These are phyloP conservation scores for Tetrapisispora iriomotensis DNA, from an alignment of 805 yeast species.

Conservation along the genomic window DNA sequence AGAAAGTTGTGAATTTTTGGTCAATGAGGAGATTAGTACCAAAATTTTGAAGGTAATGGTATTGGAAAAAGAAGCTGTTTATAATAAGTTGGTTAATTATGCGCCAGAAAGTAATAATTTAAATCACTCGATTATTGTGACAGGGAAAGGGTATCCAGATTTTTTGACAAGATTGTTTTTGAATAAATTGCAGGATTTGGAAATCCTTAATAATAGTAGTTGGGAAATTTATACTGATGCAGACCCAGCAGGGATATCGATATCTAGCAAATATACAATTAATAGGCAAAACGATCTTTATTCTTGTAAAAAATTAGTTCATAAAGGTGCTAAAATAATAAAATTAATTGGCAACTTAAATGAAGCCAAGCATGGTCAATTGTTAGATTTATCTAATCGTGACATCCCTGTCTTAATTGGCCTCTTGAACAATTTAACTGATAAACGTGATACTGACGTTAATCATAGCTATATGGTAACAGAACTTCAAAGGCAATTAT, in stretches of 20 bases:
- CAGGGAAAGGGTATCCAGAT: conserved; percentile 71
- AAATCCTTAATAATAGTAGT: conserved; percentile 13
- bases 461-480: conserved; percentile 13
- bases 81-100: conserved; percentile 25
- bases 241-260: conserved; percentile 57
- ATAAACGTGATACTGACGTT: too few species aligned
- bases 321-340: conserved; percentile 17
- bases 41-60: conserved; percentile 27
- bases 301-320: conserved; percentile 9
- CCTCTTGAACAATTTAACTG: conserved; percentile 12
- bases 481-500: conserved; percentile 50
- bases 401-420: conserved; percentile 25
- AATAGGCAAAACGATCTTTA: conserved; percentile 5
- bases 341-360: conserved; percentile 8
- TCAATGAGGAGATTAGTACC: not conserved
- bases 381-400: conserved; percentile 7
- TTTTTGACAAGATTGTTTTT: conserved; percentile 40
- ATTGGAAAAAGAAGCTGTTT: conserved; percentile 47
- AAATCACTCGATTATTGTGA: conserved; percentile 32
- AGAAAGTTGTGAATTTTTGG: conserved; percentile 6
- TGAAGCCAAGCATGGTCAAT: not conserved
- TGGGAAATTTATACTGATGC: conserved; percentile 48
- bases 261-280: conserved; percentile 37
- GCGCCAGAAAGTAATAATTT: not conserved
- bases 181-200: conserved; percentile 19